phyloP scores from a whole-genome alignment of 1,139 yeast genomes.

The Candida glucosophila region DNA sequence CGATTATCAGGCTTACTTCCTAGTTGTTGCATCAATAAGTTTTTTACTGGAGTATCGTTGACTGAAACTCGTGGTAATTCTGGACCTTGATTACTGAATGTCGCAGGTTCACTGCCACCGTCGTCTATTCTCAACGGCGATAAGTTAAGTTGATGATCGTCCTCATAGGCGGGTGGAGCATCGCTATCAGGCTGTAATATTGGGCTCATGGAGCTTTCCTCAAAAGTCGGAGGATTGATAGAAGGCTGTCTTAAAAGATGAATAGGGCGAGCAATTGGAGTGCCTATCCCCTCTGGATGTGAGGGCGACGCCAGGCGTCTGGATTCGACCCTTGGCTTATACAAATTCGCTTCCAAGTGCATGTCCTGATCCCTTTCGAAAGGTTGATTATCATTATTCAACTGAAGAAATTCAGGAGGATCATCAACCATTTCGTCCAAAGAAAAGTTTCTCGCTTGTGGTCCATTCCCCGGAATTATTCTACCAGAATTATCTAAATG shows the following conservation, averaged over 20 bases:
- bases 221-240: conserved; percentile 35
- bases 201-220: conserved; percentile 19
- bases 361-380: conserved; percentile 33
- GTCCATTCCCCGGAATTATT: neutral
- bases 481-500: conserved; percentile 1
- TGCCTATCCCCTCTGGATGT: conserved; percentile 25
- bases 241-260: conserved; percentile 30
- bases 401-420: conserved; percentile 19
- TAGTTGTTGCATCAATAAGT: conserved; percentile 10
- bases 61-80: too few species aligned
- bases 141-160: conserved; percentile 17
- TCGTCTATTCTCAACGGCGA: conserved; percentile 25
- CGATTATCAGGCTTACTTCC: conserved; percentile 1
- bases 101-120: conserved; percentile 5
- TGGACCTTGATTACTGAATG: too few species aligned
- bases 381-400: conserved; percentile 26
- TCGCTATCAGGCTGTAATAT: conserved; percentile 16
- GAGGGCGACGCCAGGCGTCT: conserved; percentile 46
- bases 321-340: conserved; percentile 43
- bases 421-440: conserved; percentile 7
- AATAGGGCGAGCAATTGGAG: conserved; percentile 28
- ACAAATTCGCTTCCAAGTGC: conserved; percentile 53
- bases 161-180: conserved; percentile 35
- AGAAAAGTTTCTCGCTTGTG: conserved; percentile 5
- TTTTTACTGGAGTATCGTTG: conserved; percentile 14